phyloP scores from a whole-genome alignment of 2,329 filamentous ascomycete species.

The Fusarium sp. region DNA sequence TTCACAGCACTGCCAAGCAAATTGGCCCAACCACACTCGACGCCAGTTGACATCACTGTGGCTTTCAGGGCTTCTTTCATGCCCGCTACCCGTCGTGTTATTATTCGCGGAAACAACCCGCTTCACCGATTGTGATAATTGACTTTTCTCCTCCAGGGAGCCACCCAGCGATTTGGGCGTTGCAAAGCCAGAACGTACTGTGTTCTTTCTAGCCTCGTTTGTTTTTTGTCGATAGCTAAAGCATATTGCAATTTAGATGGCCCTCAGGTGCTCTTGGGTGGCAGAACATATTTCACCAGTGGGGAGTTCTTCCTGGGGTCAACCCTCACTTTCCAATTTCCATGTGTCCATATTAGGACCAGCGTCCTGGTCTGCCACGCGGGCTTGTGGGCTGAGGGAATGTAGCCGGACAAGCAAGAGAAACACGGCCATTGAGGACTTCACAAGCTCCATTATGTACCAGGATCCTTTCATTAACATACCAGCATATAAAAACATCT shows the following conservation, averaged over 20 bases:
- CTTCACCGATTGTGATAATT: constrained; percentile 28
- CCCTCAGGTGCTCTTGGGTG: constrained; percentile 5
- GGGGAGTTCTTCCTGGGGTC: constrained; percentile 35
- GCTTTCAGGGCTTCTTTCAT: constrained; percentile 23
- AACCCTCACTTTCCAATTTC: constrained; percentile 45
- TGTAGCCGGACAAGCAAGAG: constrained; percentile 27
- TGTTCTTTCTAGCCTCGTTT: constrained; percentile 22
- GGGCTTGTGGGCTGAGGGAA: constrained; percentile 35
- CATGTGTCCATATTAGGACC: constrained; percentile 39
- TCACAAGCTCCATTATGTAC: background rate
- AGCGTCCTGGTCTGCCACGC: constrained; percentile 42
- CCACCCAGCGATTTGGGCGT: constrained; percentile 3
- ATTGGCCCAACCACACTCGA: constrained; percentile 30
- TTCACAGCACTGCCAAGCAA: constrained; percentile 38
- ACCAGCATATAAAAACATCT: background rate
- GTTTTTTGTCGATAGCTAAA: constrained; percentile 25
- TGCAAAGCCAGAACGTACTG: constrained; percentile 5
- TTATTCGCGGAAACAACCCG: constrained; percentile 35
- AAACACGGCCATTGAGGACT: constrained; percentile 1
- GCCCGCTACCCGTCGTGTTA: constrained; percentile 12
- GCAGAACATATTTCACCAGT: constrained; percentile 22
- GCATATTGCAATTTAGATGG: constrained; percentile 25
- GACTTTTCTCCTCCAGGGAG: constrained; percentile 15
- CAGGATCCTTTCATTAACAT: constrained; percentile 14
- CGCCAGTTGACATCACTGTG: constrained; percentile 47